A percentile compares a stretch with the other conserved stretches of the same genome.
These are phyloP conservation scores for Russula griseocarnosa DNA, from an alignment of 768 basidiomycete species.

Conservation along the genomic window DNA sequence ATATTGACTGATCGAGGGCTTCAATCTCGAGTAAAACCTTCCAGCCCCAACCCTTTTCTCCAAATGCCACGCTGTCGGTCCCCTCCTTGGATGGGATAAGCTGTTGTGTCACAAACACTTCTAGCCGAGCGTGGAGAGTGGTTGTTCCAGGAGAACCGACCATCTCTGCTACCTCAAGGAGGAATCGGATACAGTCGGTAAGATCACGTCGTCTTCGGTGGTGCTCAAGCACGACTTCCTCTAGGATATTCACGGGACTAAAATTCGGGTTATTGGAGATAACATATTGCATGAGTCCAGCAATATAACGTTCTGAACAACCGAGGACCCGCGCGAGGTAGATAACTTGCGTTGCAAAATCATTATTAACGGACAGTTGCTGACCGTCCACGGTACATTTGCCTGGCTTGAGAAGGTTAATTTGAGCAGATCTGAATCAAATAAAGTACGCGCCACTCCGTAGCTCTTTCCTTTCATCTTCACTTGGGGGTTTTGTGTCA, in stretches of 20 bases:
- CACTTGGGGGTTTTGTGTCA: constrained; percentile 58
- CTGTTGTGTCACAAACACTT: constrained; percentile 52
- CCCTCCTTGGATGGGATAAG: constrained; percentile 43
- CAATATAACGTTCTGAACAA: constrained; percentile 77
- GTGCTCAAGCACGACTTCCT: constrained; percentile 61
- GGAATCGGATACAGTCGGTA: constrained; percentile 62
- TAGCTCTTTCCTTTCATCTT: constrained; percentile 66
- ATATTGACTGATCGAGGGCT: constrained; percentile 49
- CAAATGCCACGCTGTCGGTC: constrained; percentile 28
- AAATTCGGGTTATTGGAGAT: constrained; percentile 65
- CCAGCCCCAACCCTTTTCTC: constrained; percentile 47
- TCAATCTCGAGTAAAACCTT: constrained; percentile 64
- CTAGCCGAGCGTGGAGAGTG: constrained; percentile 49
- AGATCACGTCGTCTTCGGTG: constrained; percentile 68
- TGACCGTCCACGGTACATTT: constrained; percentile 60
- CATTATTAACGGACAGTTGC: constrained; percentile 67
- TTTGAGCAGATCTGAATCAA: background rate
- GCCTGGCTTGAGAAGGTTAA: constrained; percentile 43
- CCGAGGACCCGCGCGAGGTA: constrained; percentile 79
- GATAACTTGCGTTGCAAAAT: constrained; percentile 72
- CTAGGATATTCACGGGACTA: constrained; percentile 52
- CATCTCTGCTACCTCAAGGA: constrained; percentile 60
- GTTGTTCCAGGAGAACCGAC: constrained; percentile 45
- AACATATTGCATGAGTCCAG: constrained; percentile 61
- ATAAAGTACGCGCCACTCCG: constrained; percentile 49